Percentiles rank a stretch among this genome's conserved stretches.
Conservation (phyloP, 2,329 filamentous ascomycete species). For the Penicillium sp. region DNA sequence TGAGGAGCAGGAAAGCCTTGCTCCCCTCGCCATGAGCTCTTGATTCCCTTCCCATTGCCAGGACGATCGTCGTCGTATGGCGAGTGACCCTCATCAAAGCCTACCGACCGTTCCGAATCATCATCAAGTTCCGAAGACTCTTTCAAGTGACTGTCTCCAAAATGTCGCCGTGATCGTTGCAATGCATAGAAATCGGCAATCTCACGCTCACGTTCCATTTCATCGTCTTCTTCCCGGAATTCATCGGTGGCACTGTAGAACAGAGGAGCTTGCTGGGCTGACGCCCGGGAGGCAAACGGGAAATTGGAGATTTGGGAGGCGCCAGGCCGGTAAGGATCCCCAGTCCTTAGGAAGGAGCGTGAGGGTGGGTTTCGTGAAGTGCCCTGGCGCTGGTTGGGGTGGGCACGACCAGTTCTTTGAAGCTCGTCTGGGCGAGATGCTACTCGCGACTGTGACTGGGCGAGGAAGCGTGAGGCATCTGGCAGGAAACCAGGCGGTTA, state of each 20-base stretch:
- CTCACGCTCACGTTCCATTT: conserved; percentile 84
- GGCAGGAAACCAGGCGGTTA: conserved; percentile 26
- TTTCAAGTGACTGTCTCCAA: conserved; percentile 77
- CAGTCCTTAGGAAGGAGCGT: conserved; percentile 53
- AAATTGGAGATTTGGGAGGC: conserved; percentile 73
- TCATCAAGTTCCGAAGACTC: conserved; percentile 84
- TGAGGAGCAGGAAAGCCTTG: conserved; percentile 43
- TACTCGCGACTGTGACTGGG: conserved; percentile 91
- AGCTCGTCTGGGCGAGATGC: conserved; percentile 65
- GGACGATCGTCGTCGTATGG: conserved; percentile 38
- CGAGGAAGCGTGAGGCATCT: conserved; percentile 97
- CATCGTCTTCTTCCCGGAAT: conserved; percentile 89
- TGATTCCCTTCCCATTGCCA: conserved; percentile 51
- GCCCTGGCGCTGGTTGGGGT: conserved; percentile 46
- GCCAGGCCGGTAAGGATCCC: conserved; percentile 75
- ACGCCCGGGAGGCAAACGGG: conserved; percentile 74
- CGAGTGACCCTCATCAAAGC: conserved; percentile 52
- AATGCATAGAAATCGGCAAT: conserved; percentile 92
- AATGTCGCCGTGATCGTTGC: conserved; percentile 83
- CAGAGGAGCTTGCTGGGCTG: conserved; percentile 79
- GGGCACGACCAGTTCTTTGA: conserved; percentile 50
- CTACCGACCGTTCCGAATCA: conserved; percentile 61
- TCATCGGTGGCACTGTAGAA: conserved; percentile 91
- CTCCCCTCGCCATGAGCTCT: conserved; percentile 58
- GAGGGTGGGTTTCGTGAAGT: conserved; percentile 51